These are phyloP conservation scores for Gamsiella multidivaricata DNA, from an alignment of 192 early-diverging fungal species.

Conservation along the genomic window DNA sequence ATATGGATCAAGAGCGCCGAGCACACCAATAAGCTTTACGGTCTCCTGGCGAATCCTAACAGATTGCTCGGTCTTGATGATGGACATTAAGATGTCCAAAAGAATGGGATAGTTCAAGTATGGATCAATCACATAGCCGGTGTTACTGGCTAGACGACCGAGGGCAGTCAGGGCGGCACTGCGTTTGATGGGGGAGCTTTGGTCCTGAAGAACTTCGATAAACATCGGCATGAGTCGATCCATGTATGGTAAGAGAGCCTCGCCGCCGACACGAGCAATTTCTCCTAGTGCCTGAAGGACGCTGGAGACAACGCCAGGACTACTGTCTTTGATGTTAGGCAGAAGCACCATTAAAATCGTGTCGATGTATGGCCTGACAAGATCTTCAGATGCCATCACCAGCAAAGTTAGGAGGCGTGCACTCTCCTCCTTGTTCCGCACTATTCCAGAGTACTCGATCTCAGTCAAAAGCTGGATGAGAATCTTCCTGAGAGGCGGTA, in stretches of 20 bases:
- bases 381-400: constrained; percentile 76
- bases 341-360: constrained; percentile 86
- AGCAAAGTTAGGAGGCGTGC: constrained; percentile 81
- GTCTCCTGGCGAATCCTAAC: constrained; percentile 80
- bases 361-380: constrained; percentile 90
- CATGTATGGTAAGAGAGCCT: constrained; percentile 82
- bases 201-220: constrained; percentile 89
- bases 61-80: constrained; percentile 86
- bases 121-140: constrained; percentile 89
- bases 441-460: constrained; percentile 84
- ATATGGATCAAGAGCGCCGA: constrained; percentile 96
- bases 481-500: constrained; percentile 86
- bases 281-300: constrained; percentile 85
- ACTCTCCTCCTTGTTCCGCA: constrained; percentile 85
- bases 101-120: constrained; percentile 90
- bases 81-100: constrained; percentile 78
- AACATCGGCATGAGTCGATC: constrained; percentile 87
- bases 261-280: constrained; percentile 82
- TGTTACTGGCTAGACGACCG: constrained; percentile 84
- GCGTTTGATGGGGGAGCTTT: constrained; percentile 82
- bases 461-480: constrained; percentile 90
- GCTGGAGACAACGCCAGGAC: constrained; percentile 81
- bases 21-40: constrained; percentile 89
- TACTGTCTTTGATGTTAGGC: constrained; percentile 82
- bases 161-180: constrained; percentile 89